Evolutionary conservation across 352 stramenopile species (phyloP).

Genomic region (Pythium utonaiense): DNA sequence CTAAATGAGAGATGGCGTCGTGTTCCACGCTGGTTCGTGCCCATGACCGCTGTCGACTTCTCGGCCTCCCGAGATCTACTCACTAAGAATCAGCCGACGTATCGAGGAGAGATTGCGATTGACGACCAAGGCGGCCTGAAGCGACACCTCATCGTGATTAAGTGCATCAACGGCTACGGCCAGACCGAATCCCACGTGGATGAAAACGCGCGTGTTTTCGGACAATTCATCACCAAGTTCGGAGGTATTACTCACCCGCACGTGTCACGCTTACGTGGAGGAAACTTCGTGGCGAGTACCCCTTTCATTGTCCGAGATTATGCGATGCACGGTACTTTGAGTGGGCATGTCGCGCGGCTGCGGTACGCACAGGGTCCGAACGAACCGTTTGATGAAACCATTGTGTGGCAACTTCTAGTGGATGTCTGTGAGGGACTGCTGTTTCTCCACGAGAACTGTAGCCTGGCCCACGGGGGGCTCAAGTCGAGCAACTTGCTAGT

Average conservation of each 20-base stretch:
- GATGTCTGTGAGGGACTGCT: conserved; percentile 53
- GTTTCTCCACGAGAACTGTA: conserved; percentile 55
- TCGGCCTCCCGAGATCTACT: conserved; percentile 34
- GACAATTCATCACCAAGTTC: conserved; percentile 39
- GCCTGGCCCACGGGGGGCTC: conserved; percentile 52
- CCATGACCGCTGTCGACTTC: conserved; percentile 46
- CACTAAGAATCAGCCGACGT: conserved; percentile 35
- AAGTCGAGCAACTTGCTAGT: conserved; percentile 70
- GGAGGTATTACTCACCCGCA: conserved; percentile 58
- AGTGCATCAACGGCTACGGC: conserved; percentile 44
- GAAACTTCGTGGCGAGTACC: conserved; percentile 39
- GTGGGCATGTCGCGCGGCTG: conserved; percentile 39
- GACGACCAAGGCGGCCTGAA: conserved; percentile 22
- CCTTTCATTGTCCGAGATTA: conserved; percentile 64
- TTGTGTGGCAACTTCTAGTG: conserved; percentile 57
- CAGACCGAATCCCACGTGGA: conserved; percentile 39
- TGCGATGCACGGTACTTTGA: conserved; percentile 50
- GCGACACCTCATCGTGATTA: conserved; percentile 47
- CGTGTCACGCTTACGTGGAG: conserved; percentile 55
- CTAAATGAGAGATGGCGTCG: conserved; percentile 38
- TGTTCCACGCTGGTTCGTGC: conserved; percentile 60
- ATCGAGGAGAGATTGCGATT: conserved; percentile 43
- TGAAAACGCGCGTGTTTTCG: conserved; percentile 40
- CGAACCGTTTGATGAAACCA: conserved; percentile 28
- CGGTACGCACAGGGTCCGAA: conserved; percentile 23